Percentiles rank a stretch among this genome's conserved stretches.
phyloP scores from a whole-genome alignment of 106 monocot species.

The Agapanthus africanus region DNA sequence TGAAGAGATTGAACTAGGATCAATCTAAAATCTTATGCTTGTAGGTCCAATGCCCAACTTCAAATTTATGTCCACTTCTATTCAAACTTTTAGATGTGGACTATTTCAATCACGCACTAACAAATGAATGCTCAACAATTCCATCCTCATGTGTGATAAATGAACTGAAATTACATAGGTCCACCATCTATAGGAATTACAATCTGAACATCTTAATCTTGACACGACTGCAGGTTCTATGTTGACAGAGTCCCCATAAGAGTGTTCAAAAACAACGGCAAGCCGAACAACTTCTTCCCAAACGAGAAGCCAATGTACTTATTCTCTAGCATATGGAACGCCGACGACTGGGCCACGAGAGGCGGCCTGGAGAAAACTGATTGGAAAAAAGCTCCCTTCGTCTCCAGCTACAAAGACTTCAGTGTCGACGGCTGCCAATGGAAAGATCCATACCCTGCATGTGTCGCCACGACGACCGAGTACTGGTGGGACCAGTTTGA shows the following conservation, averaged over 20 bases:
- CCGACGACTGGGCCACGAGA: conserved; percentile 97
- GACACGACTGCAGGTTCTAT: conserved; percentile 52
- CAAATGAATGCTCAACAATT: no score
- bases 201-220: neutral
- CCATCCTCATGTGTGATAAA: no score
- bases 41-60: no score
- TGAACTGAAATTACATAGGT: neutral
- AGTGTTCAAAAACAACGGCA: conserved; percentile 58
- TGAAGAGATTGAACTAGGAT: no score
- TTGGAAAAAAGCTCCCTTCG: conserved; percentile 83
- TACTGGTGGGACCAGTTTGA: conserved; percentile 91
- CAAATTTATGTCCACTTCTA: no score
- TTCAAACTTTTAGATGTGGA: no score
- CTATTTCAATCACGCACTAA: no score
- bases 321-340: conserved; percentile 99
- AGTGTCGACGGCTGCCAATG: conserved; percentile 57
- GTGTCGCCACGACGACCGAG: conserved; percentile 58
- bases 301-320: conserved; percentile 89
- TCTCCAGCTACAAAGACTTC: conserved; percentile 91
- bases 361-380: conserved; percentile 95
- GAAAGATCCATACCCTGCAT: conserved; percentile 67
- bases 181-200: neutral
- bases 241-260: conserved; percentile 77
- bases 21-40: no score
- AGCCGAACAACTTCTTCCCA: conserved; percentile 79